Evolutionary conservation across 768 basidiomycete genomes (phyloP).

Genomic region (Dioszegia crocea): DNA sequence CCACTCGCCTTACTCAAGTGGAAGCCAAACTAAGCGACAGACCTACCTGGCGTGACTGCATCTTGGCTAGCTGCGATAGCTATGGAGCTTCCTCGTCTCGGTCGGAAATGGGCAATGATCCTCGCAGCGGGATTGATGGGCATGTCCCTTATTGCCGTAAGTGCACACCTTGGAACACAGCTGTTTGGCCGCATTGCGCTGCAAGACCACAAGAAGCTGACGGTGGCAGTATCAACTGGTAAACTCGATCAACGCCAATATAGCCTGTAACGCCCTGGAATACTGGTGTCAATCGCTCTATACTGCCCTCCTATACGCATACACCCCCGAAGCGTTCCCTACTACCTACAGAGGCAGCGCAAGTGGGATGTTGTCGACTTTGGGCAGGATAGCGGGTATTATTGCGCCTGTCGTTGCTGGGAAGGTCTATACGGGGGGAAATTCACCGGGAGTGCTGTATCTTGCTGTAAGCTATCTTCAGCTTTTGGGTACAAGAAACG

Average conservation of each 20-base stretch:
- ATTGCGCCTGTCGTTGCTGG: constrained; percentile 28
- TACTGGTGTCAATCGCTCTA: constrained; percentile 33
- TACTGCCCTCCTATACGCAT: constrained; percentile 53
- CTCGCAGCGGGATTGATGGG: constrained; percentile 33
- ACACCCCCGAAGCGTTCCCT: constrained; percentile 62
- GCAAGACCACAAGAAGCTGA: too few relatives aligned
- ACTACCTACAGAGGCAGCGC: constrained; percentile 60
- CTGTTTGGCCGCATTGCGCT: too few relatives aligned
- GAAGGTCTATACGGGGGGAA: constrained; percentile 19
- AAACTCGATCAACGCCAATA: constrained; percentile 22
- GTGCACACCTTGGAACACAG: too few relatives aligned
- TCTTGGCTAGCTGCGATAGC: constrained; percentile 19
- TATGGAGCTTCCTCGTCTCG: constrained; percentile 29
- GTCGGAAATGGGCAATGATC: constrained; percentile 30
- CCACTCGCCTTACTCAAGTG: neutral
- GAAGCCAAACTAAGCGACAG: constrained; percentile 1
- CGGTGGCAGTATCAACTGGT: constrained; percentile 37
- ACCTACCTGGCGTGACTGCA: constrained; percentile 35
- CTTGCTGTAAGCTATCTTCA: constrained; percentile 16
- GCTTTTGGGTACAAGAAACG: too few relatives aligned
- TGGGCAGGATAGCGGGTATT: constrained; percentile 31
- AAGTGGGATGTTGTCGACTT: constrained; percentile 55
- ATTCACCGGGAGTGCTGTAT: constrained; percentile 32
- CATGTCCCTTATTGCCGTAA: constrained; percentile 19
- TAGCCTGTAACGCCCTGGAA: constrained; percentile 40